These are phyloP conservation scores for Endothia cerciana DNA, from an alignment of 2,329 filamentous ascomycete genomes.

Conservation along the genomic window DNA sequence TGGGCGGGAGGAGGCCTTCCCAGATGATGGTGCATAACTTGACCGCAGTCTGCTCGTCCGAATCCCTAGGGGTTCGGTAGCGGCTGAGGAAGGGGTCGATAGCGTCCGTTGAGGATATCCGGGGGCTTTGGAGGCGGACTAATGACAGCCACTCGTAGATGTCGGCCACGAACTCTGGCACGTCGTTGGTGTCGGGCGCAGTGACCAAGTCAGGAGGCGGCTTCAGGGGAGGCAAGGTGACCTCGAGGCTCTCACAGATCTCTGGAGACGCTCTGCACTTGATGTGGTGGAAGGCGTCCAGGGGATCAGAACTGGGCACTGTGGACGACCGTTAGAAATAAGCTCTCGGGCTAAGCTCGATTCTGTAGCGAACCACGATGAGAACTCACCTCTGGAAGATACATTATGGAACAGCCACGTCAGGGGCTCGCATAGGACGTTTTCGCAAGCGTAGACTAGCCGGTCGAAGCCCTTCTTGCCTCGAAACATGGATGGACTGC, in stretches of 20 bases:
- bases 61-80: conserved; percentile 60
- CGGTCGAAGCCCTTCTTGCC: conserved; percentile 85
- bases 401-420: conserved; percentile 81
- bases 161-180: conserved; percentile 66
- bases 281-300: conserved; percentile 49
- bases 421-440: conserved; percentile 69
- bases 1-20: conserved; percentile 60
- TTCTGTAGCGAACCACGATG: background rate
- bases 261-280: conserved; percentile 44
- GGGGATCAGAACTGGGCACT: conserved; percentile 55
- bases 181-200: conserved; percentile 47
- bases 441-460: conserved; percentile 76
- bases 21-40: conserved; percentile 58
- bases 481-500: conserved; percentile 73
- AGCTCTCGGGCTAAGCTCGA: background rate
- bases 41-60: conserved; percentile 32
- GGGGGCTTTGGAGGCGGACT: conserved; percentile 66
- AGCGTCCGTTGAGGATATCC: conserved; percentile 58
- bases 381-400: conserved; percentile 47
- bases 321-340: conserved; percentile 12
- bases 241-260: conserved; percentile 35
- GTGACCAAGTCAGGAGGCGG: conserved; percentile 39
- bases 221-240: conserved; percentile 41
- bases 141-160: conserved; percentile 78
- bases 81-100: conserved; percentile 72